phyloP scores from a whole-genome alignment of 2,329 filamentous ascomycete species.

The Helminthosporium solani region DNA sequence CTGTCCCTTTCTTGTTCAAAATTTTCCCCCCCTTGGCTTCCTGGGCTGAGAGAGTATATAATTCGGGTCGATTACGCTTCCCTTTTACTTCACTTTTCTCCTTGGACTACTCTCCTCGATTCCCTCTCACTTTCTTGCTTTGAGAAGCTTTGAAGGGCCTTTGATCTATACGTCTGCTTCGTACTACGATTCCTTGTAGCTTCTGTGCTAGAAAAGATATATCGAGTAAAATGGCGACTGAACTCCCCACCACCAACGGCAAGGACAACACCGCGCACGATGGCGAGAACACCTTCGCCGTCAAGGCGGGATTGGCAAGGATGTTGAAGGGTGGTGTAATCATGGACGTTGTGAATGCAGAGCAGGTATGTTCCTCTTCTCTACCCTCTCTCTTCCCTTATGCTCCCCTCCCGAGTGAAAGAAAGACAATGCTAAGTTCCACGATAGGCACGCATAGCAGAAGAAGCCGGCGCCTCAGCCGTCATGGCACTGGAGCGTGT shows the following conservation, averaged over 20 bases:
- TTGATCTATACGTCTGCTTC: no score
- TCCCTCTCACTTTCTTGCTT: neutral
- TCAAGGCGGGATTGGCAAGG: slow-evolving; percentile 93
- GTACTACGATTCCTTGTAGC: neutral
- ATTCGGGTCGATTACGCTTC: no score
- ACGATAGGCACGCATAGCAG: slow-evolving; percentile 81
- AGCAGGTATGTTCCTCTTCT: slow-evolving; percentile 57
- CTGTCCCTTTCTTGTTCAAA: neutral
- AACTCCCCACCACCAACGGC: slow-evolving; percentile 52
- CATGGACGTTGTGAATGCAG: slow-evolving; percentile 96
- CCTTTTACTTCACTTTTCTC: neutral
- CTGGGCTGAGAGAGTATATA: no score
- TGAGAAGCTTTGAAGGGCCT: no score
- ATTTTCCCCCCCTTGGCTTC: neutral
- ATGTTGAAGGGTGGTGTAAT: slow-evolving; percentile 99
- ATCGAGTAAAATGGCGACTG: slow-evolving; percentile 45
- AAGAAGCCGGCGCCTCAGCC: slow-evolving; percentile 91
- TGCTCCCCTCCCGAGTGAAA: neutral
- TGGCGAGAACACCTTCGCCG: slow-evolving; percentile 65
- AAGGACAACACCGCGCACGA: slow-evolving; percentile 41
- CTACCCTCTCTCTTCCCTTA: neutral
- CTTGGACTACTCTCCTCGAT: neutral
- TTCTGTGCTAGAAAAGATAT: neutral
- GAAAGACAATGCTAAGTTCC: slow-evolving; percentile 11
- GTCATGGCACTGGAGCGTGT: slow-evolving; percentile 99